Evolutionary conservation across 2,329 filamentous ascomycete genomes (phyloP), one percentile per base, ranked within the genome.

Genomic region (Fusarium circinatum): DNA sequence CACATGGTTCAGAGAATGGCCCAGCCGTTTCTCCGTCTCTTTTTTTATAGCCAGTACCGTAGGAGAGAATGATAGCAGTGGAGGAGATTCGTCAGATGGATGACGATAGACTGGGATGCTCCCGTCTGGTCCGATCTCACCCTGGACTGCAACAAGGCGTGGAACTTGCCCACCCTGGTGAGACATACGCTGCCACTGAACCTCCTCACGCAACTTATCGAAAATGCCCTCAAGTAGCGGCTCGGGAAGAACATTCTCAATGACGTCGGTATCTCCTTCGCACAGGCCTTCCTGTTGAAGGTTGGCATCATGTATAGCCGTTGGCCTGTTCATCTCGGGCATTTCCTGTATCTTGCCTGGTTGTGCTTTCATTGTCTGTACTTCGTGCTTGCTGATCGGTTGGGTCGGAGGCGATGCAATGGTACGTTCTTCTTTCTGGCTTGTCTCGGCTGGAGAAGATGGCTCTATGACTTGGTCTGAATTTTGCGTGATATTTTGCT

Each of bases 91-190:
- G 79, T 99, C 96, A 8, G 94, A 90, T 49, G 96, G 96, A 82
- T 98, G 96, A 20, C 96, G 93, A 82, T 99, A 99, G n/a, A 98
- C 88, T 28, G 96, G 96, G 80, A 93, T 91, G 73, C 87, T 91
- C 24, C 93, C 94, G 77, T 96, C 91, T 1, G 85, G 79, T 44
- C 86, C 86, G 36, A 95, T 85, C 22, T 88, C 85, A 8, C 95
- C 96, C 81, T 98, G 95, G 26, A 97, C 95, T 55, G 94, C 95
- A 12, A 98, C 94, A 5, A 98, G 89, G 42, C 96, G 91, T 48
- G 96, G 96, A 1, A 98, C 96, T 77, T 96, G 93, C 32, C 96
- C 95, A 39, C 94, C 94, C 74, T 96, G 92, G 76, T 98, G 96
- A 48, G 92, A 92, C 96, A 99, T 98, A 73, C 89, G 92, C 79